Evolutionary conservation across 2,329 filamentous ascomycete species (phyloP), one percentile per base, ranked within the genome.

Genomic region (Diaporthe nobilis): DNA sequence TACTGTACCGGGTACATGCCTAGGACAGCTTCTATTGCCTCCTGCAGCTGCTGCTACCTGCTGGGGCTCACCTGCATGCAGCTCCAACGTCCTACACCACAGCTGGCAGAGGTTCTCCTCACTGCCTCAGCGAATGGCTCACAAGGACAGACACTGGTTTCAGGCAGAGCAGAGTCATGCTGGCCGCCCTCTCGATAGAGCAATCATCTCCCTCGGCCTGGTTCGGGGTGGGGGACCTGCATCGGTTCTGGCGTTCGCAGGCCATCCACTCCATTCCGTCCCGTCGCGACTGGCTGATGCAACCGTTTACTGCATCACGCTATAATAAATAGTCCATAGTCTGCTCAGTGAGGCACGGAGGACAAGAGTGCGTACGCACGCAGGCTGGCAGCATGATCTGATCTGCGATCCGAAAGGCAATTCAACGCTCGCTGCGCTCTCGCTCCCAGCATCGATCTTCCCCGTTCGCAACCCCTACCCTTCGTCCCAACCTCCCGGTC

Each of bases 401-500:
- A 70, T 70, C 49, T 70, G 49, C 34, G 65, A 70, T 70, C 65
- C 65, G 34, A 70, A 70, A 70, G 65, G 65, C 65, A 70, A 70
- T 70, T 70, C 47, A 25, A 28, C 25, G 31, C n/a, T 42, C 49
- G 34, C 65, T 20, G 49, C 49, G n/a, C 49, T 39, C 34, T 55
- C 47, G 65, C 49, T 42, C 47, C 65, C 34, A 55, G 65, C 65
- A 70, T 70, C 65, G 65, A 70, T 70, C 49, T 70, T 70, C 65
- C 65, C 49, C 65, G 65, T 70, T 28, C 13, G 15, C 65, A 42
- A 70, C 49, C 65, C 65, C 65, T 55, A 70, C 65, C 65, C 47
- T 55, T 70, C 65, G 65, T 70, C 65, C 65, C 65, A 70, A 70
- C 65, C 65, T 70, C 65, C 65, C 65, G 65, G 65, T 55, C 49